Evolutionary conservation across 257 asterid species (phyloP), one percentile per base, ranked within the genome.

Genomic region (Fraxinus excelsior): DNA sequence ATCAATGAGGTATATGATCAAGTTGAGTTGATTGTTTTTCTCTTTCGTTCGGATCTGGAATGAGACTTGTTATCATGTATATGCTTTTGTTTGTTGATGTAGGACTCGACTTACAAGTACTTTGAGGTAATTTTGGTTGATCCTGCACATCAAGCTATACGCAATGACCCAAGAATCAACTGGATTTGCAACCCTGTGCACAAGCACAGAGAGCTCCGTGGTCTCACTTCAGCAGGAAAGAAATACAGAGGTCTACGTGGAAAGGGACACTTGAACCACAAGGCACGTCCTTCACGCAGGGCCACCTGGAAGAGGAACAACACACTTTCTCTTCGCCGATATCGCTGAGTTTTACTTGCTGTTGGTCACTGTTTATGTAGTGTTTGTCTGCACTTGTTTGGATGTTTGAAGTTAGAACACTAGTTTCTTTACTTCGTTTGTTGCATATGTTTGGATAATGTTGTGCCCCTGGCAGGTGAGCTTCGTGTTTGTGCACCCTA

Each of bases 141-240:
- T 56, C 65, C 65, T 56, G 65, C 65, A n/a, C 65, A 56, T 6
- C 65, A 56, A 56, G 65, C 65, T 21, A 56, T 56, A 28, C 29
- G 65, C 0, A 56, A 56, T 21, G 65, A 56, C 11, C 65, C 65
- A n/a, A n/a, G 65, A 56, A 56, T 56, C 29, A 56, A 56, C 65
- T 56, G 65, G 65, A 56, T 56, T 56, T 56, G 65, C 65, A n/a
- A 56, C 29, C 65, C 65, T 56, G 65, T 56, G 65, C 65, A 56
- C 65, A 56, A 56, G 65, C 65, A 56, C 65, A 56, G 65, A 56
- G 65, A 56, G 65, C 65, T 56, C 4, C 65, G 65, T 56, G 65
- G 65, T 21, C 65, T 56, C 65, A 56, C 65, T 56, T 56, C 65
- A 7, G 65, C 65, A n/a, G 65, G 65, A n/a, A 56, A 56, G 65